phyloP scores from a whole-genome alignment of 2,329 filamentous ascomycete genomes.

The Aspergillus ochraceoroseus region DNA sequence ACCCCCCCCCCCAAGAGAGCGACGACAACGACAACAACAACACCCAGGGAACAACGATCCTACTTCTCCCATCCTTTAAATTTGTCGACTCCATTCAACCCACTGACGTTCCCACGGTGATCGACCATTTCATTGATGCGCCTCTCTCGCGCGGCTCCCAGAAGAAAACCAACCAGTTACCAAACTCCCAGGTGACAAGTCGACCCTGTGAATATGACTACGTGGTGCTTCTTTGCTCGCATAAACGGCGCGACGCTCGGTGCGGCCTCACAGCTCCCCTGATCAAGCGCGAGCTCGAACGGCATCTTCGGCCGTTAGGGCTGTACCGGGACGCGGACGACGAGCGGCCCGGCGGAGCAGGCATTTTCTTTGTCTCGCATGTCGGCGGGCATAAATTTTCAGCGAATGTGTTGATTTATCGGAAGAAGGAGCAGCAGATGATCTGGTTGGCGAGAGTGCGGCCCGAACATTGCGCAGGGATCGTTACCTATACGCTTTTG shows the following conservation, averaged over 20 bases:
- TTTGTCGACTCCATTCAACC: slow-evolving; percentile 73
- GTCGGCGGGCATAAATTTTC: slow-evolving; percentile 92
- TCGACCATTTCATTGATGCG: slow-evolving; percentile 61
- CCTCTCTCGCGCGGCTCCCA: slow-evolving; percentile 45
- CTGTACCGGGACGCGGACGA: slow-evolving; percentile 78
- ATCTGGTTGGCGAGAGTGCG: slow-evolving; percentile 86
- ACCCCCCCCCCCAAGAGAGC: slow-evolving; percentile 17
- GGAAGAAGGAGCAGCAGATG: slow-evolving; percentile 46
- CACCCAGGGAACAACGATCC: slow-evolving; percentile 60
- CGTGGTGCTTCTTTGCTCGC: slow-evolving; percentile 82
- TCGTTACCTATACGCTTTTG: slow-evolving; percentile 77
- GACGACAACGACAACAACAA: slow-evolving; percentile 5
- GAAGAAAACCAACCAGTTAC: slow-evolving; percentile 46
- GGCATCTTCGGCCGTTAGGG: slow-evolving; percentile 73
- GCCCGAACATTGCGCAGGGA: slow-evolving; percentile 82
- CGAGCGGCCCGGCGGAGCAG: slow-evolving; percentile 75
- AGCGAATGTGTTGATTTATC: slow-evolving; percentile 84
- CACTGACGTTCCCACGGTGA: slow-evolving; percentile 57
- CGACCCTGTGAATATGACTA: slow-evolving; percentile 71
- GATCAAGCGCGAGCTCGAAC: slow-evolving; percentile 72
- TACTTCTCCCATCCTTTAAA: slow-evolving; percentile 77
- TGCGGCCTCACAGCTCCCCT: slow-evolving; percentile 86
- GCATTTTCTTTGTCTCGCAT: slow-evolving; percentile 87
- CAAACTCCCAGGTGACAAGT: slow-evolving; percentile 37
- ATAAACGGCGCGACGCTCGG: slow-evolving; percentile 80